These are phyloP conservation scores for Insectozyma bohioensis DNA, from an alignment of 1,139 yeast genomes.

Conservation along the genomic window DNA sequence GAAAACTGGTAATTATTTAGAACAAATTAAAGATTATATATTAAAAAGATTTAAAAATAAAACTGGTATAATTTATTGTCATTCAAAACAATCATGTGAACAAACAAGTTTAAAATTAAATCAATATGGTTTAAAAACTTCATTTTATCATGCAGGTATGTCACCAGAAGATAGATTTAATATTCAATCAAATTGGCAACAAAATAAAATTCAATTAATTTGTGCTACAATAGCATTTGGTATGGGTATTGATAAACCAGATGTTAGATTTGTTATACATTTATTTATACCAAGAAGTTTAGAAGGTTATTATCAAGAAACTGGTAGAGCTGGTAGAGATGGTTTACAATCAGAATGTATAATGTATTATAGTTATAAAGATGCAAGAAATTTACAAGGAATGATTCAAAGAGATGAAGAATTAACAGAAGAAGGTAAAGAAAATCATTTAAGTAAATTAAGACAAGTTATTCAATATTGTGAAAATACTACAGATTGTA, in stretches of 20 bases:
- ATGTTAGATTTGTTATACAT: constrained; percentile 89
- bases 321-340: constrained; percentile 99
- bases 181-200: constrained; percentile 84
- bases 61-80: constrained; percentile 93
- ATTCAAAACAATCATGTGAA: constrained; percentile 87
- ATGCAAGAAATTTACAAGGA: constrained; percentile 69
- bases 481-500: constrained; percentile 86
- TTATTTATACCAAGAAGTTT: constrained; percentile 84
- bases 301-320: constrained; percentile 96
- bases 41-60: constrained; percentile 49
- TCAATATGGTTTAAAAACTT: constrained; percentile 61
- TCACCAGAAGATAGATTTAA: constrained; percentile 66
- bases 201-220: constrained; percentile 65
- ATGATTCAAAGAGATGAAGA: constrained; percentile 79
- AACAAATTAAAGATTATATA: constrained; percentile 62
- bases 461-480: constrained; percentile 89
- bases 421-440: constrained; percentile 62
- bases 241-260: constrained; percentile 97
- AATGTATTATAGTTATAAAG: constrained; percentile 76
- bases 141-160: constrained; percentile 94
- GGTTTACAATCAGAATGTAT: constrained; percentile 80
- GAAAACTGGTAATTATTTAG: constrained; percentile 58
- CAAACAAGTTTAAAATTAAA: constrained; percentile 65
- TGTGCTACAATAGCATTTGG: constrained; percentile 99
- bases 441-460: constrained; percentile 74